phyloP scores from a whole-genome alignment of 1,139 yeast species.

The Protomyces gravidus region DNA sequence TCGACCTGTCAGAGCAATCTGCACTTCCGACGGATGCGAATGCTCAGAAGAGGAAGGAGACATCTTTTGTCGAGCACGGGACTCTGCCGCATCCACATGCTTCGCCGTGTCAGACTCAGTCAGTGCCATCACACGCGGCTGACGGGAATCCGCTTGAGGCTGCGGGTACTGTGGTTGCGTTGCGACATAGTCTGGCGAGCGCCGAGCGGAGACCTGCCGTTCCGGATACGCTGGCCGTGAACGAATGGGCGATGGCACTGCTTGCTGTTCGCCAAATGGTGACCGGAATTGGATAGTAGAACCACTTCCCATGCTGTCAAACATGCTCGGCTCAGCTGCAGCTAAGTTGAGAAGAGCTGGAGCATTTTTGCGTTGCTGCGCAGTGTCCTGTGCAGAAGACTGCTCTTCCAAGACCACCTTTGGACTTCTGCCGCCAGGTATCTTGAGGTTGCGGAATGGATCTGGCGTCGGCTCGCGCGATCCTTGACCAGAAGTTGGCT shows the following conservation, averaged over 20 bases:
- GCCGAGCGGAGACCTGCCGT: background rate
- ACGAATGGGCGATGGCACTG: background rate
- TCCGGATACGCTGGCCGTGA: background rate
- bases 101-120: background rate
- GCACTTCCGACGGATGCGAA: background rate
- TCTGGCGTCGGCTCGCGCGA: background rate
- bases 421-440: background rate
- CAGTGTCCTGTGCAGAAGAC: background rate
- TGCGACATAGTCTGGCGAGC: background rate
- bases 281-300: background rate
- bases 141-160: background rate
- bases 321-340: too few species aligned
- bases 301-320: background rate
- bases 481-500: background rate
- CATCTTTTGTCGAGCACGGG: background rate
- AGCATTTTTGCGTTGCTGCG: background rate
- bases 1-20: too few species aligned
- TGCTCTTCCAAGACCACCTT: background rate
- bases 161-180: background rate
- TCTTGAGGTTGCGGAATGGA: background rate
- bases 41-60: background rate
- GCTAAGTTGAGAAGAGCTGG: too few species aligned
- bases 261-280: background rate
- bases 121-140: background rate
- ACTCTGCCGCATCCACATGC: background rate